Conservation (phyloP, 2,329 filamentous ascomycete species). For the Pseudocercospora vitis region DNA sequence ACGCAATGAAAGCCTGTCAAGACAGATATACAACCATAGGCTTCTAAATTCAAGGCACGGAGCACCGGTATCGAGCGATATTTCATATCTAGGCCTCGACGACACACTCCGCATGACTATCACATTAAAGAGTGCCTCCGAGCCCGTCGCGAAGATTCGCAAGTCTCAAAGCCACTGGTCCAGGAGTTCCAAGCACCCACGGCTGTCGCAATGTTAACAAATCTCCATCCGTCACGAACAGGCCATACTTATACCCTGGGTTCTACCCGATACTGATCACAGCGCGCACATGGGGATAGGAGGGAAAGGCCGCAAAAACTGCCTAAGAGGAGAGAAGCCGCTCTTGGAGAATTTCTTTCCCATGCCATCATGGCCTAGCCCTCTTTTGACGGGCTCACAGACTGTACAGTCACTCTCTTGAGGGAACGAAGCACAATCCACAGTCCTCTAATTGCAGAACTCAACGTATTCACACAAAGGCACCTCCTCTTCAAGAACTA, state of each 20-base stretch:
- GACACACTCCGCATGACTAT: too few species aligned
- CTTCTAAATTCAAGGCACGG: too few species aligned
- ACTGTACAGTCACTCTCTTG: background rate
- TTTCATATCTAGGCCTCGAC: too few species aligned
- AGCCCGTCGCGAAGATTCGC: background rate
- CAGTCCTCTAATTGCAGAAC: background rate
- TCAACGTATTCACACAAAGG: background rate
- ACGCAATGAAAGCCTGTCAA: too few species aligned
- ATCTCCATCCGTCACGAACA: background rate
- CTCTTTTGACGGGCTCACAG: background rate
- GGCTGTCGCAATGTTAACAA: background rate
- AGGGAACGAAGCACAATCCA: background rate
- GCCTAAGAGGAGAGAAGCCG: background rate
- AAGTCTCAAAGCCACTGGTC: background rate
- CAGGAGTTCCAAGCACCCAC: background rate
- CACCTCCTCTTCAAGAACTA: background rate
- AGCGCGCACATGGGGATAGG: background rate
- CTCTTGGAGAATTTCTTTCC: background rate
- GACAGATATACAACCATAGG: too few species aligned
- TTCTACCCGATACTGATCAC: too few species aligned
- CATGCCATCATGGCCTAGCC: background rate
- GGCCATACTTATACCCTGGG: background rate
- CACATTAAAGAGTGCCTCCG: too few species aligned
- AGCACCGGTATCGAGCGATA: too few species aligned
- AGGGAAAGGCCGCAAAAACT: background rate